A percentile compares a stretch with the other conserved stretches of the same genome.
Conservation (phyloP, 2,329 filamentous ascomycete species). For the Alternaria sp. region DNA sequence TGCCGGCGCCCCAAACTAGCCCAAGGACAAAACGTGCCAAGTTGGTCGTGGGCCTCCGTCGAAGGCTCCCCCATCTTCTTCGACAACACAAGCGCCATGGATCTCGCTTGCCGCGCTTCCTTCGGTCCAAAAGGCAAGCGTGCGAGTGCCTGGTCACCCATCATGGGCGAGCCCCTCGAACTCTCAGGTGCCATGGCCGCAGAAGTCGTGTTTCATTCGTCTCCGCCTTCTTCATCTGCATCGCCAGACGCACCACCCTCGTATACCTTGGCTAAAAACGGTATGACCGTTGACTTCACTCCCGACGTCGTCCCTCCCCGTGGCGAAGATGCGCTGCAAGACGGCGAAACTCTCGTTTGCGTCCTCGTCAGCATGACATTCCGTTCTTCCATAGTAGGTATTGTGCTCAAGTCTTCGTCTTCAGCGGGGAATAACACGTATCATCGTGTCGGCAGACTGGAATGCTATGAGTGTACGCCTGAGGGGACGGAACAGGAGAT, state of each 20-base stretch:
- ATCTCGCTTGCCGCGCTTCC: conserved; percentile 40
- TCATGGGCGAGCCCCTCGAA: conserved; percentile 36
- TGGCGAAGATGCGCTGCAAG: conserved; percentile 33
- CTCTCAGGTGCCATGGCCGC: conserved; percentile 44
- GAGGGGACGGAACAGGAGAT: conserved; percentile 37
- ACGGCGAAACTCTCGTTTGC: conserved; percentile 41
- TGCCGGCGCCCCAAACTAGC: conserved; percentile 32
- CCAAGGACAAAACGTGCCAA: conserved; percentile 34
- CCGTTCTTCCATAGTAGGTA: conserved; percentile 43
- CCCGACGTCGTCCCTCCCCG: conserved; percentile 39
- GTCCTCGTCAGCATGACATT: conserved; percentile 47
- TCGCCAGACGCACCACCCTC: conserved; percentile 12
- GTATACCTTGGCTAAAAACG: conserved; percentile 36
- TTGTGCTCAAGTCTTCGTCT: conserved; percentile 37
- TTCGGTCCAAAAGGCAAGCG: conserved; percentile 34
- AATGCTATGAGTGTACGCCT: conserved; percentile 44
- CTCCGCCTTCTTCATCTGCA: conserved; percentile 6
- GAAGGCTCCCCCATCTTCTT: conserved; percentile 46
- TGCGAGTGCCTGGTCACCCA: conserved; percentile 38
- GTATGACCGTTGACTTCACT: conserved; percentile 40
- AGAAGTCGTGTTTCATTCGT: conserved; percentile 34
- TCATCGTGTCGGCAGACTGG: conserved; percentile 44
- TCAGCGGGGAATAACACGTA: conserved; percentile 28
- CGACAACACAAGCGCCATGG: conserved; percentile 46
- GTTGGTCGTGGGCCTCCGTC: conserved; percentile 47